A percentile compares a stretch with the other conserved stretches of the same genome.
Evolutionary conservation across 2,329 filamentous ascomycete species (phyloP).

Genomic region (Blumeria graminis): DNA sequence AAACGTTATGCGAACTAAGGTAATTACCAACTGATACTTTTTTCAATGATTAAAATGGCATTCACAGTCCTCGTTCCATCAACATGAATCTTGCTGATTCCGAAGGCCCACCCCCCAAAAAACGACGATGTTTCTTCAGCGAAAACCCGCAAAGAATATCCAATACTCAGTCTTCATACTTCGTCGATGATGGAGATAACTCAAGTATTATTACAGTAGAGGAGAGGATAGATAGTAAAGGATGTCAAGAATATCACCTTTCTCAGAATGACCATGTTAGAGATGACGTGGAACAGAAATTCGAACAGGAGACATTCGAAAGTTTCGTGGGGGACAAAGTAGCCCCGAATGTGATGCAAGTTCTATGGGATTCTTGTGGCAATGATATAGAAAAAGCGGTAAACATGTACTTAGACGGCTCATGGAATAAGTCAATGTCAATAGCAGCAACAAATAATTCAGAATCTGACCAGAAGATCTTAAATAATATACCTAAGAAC

Average conservation of each 20-base stretch:
- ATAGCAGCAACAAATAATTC: background rate
- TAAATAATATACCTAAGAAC: background rate
- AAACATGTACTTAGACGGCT: conserved; percentile 48
- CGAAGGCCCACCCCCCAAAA: conserved; percentile 23
- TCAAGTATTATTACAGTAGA: too few relatives aligned
- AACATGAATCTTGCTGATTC: conserved; percentile 17
- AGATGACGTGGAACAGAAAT: conserved; percentile 12
- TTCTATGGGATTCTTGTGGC: conserved; percentile 29
- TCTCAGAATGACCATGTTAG: too few relatives aligned
- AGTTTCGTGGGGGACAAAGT: conserved; percentile 34
- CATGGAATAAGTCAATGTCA: conserved; percentile 24
- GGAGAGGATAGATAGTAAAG: too few relatives aligned
- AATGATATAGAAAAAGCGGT: conserved; percentile 36
- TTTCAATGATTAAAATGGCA: too few relatives aligned
- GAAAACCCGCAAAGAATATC: conserved; percentile 12
- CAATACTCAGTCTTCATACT: background rate
- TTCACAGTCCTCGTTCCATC: too few relatives aligned
- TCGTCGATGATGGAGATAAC: too few relatives aligned
- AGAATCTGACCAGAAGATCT: background rate
- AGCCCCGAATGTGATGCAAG: conserved; percentile 21
- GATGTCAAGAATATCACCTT: too few relatives aligned
- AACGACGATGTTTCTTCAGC: conserved; percentile 20
- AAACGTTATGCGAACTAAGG: too few relatives aligned
- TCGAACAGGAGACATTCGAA: conserved; percentile 34
- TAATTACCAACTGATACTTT: too few relatives aligned